A percentile compares a stretch with the other conserved stretches of the same genome.
Evolutionary conservation across 768 basidiomycete genomes (phyloP).

Genomic region (Tulasnella sp.): DNA sequence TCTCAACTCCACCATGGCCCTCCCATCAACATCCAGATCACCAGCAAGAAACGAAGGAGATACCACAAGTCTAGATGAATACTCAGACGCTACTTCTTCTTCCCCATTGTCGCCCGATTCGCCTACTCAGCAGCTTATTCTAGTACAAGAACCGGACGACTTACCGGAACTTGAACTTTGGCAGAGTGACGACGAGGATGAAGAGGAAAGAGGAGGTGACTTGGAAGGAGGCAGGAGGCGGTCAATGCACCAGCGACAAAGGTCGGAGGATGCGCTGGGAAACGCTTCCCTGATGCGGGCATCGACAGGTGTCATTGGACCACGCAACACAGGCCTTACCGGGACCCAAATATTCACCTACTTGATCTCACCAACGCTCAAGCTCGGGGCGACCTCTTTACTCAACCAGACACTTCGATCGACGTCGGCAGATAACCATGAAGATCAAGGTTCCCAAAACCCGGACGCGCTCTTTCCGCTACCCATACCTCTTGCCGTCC

Average conservation of each 20-base stretch:
- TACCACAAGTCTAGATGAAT: not conserved
- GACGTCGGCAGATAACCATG: not conserved
- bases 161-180: slow-evolving; percentile 10
- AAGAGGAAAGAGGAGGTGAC: not conserved
- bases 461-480: slow-evolving; percentile 4
- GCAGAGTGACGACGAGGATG: slow-evolving; percentile 9
- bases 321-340: not conserved
- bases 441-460: not conserved
- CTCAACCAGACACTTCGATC: not conserved
- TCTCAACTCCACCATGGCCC: not conserved
- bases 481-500: slow-evolving; percentile 2
- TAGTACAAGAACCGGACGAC: slow-evolving; percentile 9
- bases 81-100: not conserved
- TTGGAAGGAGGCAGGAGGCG: not conserved
- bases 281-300: not conserved
- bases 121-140: slow-evolving; percentile 4
- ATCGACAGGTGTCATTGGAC: not conserved
- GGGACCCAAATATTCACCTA: not conserved
- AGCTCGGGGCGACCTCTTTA: not conserved
- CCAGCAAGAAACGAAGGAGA: not conserved
- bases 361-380: slow-evolving; percentile 6
- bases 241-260: not conserved
- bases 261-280: not conserved
- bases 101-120: slow-evolving; percentile 4
- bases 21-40: not conserved